Evolutionary conservation across 371 early-diverging fungal species (phyloP), one percentile per base, ranked within the genome.

Genomic region (Syncephalastrum racemosum): DNA sequence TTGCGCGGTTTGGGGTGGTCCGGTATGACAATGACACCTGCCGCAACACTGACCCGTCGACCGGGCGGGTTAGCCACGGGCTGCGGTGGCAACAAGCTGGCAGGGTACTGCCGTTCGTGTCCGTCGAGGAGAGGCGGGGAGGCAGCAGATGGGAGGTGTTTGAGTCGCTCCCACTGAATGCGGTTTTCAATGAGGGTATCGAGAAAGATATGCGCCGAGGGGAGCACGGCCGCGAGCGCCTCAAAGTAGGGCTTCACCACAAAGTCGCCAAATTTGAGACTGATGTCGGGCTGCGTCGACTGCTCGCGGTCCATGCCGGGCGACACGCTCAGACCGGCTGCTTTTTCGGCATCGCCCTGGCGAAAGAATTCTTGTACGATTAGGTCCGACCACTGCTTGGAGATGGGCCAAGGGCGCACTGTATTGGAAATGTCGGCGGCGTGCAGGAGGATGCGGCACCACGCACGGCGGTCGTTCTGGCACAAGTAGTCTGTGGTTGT

Each of bases 401-500:
- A 92, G 45, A 92, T 74, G 5, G 71, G 59, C 88, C 91, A 92
- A 2, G 93, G 92, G 19, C 92, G 84, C 16, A 89, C 89, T 0
- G 94, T 86, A 57, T 95, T 95, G 56, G 90, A 89, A 40, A 95
- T 91, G 56, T 95, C 96, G 19, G 94, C 91, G 1, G 92, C 91
- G 64, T 95, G 94, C 14, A 95, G 66, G 41, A 94, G 58, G 10
- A 86, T 77, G 22, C 87, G 79, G 63, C 83, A 77, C 19, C 92
- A 64, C 15, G 60, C 67, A 54, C 83, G 82, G 19, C 91, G 75
- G 14, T 59, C 53, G 4, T 52, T 15, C 45, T 44, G 20, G 36
- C 36, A 24, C 36, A 31, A 31, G 36, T 31, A 5, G 36, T 31
- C 36, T 8, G 36, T 10, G 2, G 36, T 31, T 2, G 36, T 10